Evolutionary conservation across 495 filamentous ascomycete genomes (phyloP).

Genomic region (Podospora conica): DNA sequence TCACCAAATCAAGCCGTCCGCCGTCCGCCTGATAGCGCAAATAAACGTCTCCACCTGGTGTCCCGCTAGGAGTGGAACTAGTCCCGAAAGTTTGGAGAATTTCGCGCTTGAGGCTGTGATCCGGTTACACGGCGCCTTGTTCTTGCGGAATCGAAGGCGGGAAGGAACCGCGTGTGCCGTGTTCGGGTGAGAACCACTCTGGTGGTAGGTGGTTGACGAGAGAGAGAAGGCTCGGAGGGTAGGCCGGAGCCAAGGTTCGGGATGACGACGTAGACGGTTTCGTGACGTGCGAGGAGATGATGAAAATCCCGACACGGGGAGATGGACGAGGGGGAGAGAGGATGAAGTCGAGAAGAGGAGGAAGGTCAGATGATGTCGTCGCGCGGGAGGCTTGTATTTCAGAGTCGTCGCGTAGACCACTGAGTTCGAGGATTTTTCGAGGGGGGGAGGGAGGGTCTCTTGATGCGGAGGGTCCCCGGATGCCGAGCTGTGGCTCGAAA

Average conservation of each 20-base stretch:
- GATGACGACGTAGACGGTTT: neutral
- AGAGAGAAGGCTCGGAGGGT: neutral
- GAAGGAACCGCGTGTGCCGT: neutral
- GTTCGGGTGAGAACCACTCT: neutral
- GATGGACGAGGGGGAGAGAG: neutral
- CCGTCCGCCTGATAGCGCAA: slow-evolving; percentile 38
- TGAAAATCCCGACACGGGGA: neutral
- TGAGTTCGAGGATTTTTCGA: slow-evolving; percentile 10
- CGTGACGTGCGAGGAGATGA: neutral
- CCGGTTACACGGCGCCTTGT: slow-evolving; percentile 27
- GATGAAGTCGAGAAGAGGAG: neutral
- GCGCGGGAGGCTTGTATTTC: slow-evolving; percentile 5
- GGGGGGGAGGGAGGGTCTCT: neutral
- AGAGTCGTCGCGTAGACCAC: neutral
- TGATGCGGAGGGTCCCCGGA: neutral
- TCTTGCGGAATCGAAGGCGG: slow-evolving; percentile 14
- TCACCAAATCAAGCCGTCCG: slow-evolving; percentile 41
- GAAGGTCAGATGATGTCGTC: neutral
- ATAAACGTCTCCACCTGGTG: slow-evolving; percentile 43
- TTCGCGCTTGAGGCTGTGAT: slow-evolving; percentile 48
- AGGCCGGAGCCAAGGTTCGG: neutral
- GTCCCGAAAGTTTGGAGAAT: slow-evolving; percentile 43
- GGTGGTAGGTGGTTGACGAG: neutral
- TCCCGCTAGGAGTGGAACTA: slow-evolving; percentile 54
- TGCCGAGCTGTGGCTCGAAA: neutral